Base-by-base conservation (phyloP, 2,329 filamentous ascomycete genomes). In the Thielaviopsis euricoi region DNA sequence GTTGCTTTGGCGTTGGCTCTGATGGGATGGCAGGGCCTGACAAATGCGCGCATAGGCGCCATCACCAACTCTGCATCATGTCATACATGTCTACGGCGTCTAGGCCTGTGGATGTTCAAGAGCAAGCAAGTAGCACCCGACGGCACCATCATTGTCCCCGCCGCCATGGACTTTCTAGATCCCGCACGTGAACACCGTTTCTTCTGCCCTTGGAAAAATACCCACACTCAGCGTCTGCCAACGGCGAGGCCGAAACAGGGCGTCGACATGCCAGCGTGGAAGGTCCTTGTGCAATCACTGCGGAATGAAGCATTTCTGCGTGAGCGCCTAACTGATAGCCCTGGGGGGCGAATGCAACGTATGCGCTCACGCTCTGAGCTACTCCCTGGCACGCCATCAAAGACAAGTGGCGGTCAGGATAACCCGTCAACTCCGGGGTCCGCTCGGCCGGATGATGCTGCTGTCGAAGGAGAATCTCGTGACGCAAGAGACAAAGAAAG, bases 41-140 rank as follows among this genome's bases (percentile, higher is more conserved):
- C 71, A 6, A 77, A 80, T 63, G 62, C 71, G 13, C 71, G 76
- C 66, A 71, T 82, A 65, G 69, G 83, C 66, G 70, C 81, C 1
- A 80, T 85, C 22, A 81, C 84, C 48, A 86, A 88, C 61, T 80
- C 91, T 17, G 83, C 87, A 6, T 83, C 82, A 4, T 98, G 93
- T 69, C 79, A 85, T 60, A 87, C 88, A 21, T 98, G 93, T 67
- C 86, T 95, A 66, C 83, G 93, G 60, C 82, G 90, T 1, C 75
- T 97, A 0, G 93, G 93, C 0, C 76, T 98, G 1, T 98, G 93
- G 93, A 85, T 98, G 74, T 97, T 95, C 68, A 86, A 83, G 65
- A 84, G 83, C 68, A 89, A 84, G 69, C 79, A 81, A 64, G 78
- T 85, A 29, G 77, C 80, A 59, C 71, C 73, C 1, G 69, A 71